Evolutionary conservation across 75 land plant genomes (phyloP).

Genomic region (Pinus albicaulis): DNA sequence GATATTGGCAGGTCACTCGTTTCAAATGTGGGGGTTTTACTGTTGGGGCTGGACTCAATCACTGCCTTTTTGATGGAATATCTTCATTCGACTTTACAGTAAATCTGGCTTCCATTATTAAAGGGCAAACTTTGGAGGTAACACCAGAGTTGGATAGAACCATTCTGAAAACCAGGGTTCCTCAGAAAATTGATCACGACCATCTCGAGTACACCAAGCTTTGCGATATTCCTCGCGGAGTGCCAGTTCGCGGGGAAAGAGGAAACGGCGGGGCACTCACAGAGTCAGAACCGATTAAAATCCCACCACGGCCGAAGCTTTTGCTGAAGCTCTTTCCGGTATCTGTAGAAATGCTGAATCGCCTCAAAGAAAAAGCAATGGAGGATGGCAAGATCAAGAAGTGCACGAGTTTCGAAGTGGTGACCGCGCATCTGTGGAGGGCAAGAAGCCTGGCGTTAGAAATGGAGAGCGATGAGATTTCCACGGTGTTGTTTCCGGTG

Average conservation of each 20-base stretch:
- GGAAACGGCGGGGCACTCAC: background rate
- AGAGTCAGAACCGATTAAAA: background rate
- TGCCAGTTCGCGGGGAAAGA: background rate
- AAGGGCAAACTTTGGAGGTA: constrained; percentile 25
- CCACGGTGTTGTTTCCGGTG: constrained; percentile 41
- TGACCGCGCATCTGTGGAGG: constrained; percentile 51
- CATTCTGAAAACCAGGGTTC: constrained; percentile 37
- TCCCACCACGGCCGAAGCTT: background rate
- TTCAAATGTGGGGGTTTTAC: constrained; percentile 42
- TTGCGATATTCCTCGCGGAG: background rate
- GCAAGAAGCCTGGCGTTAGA: constrained; percentile 19
- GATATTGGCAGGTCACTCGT: constrained; percentile 26
- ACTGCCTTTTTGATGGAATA: constrained; percentile 32
- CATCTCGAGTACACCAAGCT: constrained; percentile 31
- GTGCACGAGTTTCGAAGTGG: constrained; percentile 37
- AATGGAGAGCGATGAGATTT: constrained; percentile 5
- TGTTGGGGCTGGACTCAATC: constrained; percentile 29
- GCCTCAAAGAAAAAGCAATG: constrained; percentile 24
- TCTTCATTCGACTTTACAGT: constrained; percentile 16
- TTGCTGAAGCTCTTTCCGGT: constrained; percentile 30
- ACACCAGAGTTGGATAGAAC: constrained; percentile 34
- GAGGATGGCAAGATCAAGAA: background rate
- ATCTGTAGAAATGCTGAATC: constrained; percentile 10
- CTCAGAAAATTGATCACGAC: constrained; percentile 33
- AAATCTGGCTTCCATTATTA: constrained; percentile 39